Evolutionary conservation across 2,329 filamentous ascomycete genomes (phyloP).

Genomic region (Lomentospora prolificans): DNA sequence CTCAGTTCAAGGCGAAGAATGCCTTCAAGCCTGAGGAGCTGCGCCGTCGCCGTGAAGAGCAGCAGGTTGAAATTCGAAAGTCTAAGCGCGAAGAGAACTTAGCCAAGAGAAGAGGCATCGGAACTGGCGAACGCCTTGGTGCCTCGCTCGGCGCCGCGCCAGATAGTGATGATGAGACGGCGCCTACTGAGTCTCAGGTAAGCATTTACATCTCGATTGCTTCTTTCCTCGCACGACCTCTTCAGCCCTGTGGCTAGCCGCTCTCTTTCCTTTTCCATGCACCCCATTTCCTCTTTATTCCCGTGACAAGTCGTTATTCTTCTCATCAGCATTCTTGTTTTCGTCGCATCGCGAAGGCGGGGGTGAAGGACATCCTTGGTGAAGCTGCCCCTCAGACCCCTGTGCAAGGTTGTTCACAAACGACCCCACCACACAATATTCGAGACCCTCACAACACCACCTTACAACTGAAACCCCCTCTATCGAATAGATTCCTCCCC

Average conservation of each 20-base stretch:
- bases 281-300: neutral
- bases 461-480: neutral
- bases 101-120: conserved; percentile 93
- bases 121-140: conserved; percentile 69
- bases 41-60: conserved; percentile 93
- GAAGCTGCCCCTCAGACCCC: neutral
- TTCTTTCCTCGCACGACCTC: conserved; percentile 11
- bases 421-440: neutral
- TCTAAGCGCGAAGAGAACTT: conserved; percentile 98
- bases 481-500: neutral
- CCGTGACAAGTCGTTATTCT: no score
- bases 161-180: conserved; percentile 95
- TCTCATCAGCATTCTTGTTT: neutral
- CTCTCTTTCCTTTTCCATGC: neutral
- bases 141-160: conserved; percentile 78
- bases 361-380: neutral
- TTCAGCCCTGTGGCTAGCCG: conserved; percentile 6
- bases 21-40: conserved; percentile 99
- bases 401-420: neutral
- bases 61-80: conserved; percentile 98
- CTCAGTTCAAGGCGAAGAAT: conserved; percentile 99
- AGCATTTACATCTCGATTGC: conserved; percentile 24
- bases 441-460: neutral
- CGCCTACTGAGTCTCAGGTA: conserved; percentile 94
- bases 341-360: neutral